phyloP scores from a whole-genome alignment of 768 basidiomycete species.

The Tylopilus vinaceipallidus region DNA sequence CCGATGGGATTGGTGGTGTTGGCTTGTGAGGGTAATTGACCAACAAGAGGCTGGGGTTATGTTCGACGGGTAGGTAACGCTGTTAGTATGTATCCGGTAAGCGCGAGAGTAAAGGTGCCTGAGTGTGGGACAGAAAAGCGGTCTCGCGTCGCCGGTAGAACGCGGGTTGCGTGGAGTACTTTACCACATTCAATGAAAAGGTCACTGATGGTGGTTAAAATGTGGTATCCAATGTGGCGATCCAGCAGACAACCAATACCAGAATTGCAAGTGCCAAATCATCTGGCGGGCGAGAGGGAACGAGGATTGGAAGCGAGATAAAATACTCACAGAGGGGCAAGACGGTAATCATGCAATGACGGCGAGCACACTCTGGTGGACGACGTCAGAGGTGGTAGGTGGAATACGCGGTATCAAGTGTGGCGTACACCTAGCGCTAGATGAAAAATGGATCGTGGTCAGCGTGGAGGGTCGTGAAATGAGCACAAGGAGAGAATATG shows the following conservation, averaged over 20 bases:
- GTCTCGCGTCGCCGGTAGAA: neutral
- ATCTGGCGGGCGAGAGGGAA: slow-evolving; percentile 6
- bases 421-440: slow-evolving; percentile 26
- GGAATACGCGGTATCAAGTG: slow-evolving; percentile 35
- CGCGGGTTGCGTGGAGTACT: neutral
- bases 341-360: slow-evolving; percentile 42
- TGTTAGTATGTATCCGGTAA: slow-evolving; percentile 18
- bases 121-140: neutral
- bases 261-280: slow-evolving; percentile 3
- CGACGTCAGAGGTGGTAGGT: slow-evolving; percentile 28
- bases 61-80: slow-evolving; percentile 20
- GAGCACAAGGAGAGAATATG: slow-evolving; percentile 23
- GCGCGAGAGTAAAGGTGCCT: slow-evolving; percentile 2
- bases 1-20: slow-evolving; percentile 26
- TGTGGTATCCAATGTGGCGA: slow-evolving; percentile 10
- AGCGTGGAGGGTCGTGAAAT: slow-evolving; percentile 35
- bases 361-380: slow-evolving; percentile 39
- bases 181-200: slow-evolving; percentile 4
- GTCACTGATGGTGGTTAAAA: slow-evolving; percentile 10
- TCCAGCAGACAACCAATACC: neutral
- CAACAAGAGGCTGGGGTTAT: slow-evolving; percentile 40
- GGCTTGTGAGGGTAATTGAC: slow-evolving; percentile 43
- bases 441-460: slow-evolving; percentile 38
- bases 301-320: slow-evolving; percentile 2
- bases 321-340: slow-evolving; percentile 37